Evolutionary conservation across 169 alveolate species (phyloP).

Genomic region (Cryptosporidium tyzzeri): DNA sequence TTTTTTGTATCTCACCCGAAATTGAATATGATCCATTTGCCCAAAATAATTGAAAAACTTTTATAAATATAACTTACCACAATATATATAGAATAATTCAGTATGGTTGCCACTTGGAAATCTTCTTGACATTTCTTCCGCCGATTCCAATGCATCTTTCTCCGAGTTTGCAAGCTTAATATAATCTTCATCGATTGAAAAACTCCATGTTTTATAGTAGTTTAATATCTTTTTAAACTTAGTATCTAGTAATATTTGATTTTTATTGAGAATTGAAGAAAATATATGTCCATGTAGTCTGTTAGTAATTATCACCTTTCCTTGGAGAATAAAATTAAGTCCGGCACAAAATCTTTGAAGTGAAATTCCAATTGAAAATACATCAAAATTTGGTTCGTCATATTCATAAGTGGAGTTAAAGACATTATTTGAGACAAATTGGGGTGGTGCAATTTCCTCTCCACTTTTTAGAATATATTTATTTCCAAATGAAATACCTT

Average conservation of each 20-base stretch:
- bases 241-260: conserved; percentile 64
- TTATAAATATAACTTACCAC: conserved; percentile 6
- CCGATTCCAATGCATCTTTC: conserved; percentile 38
- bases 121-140: not conserved
- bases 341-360: conserved; percentile 71
- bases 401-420: not conserved
- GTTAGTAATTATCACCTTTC: conserved; percentile 56
- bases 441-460: not conserved
- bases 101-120: not conserved
- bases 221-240: conserved; percentile 51
- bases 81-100: conserved; percentile 12
- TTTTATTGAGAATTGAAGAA: conserved; percentile 48
- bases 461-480: not conserved
- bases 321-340: conserved; percentile 56
- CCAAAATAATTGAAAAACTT: not conserved
- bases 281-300: conserved; percentile 76
- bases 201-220: conserved; percentile 68
- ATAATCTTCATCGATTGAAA: conserved; percentile 22
- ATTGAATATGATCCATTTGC: not conserved
- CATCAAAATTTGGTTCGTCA: conserved; percentile 15
- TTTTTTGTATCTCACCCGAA: not conserved
- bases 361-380: conserved; percentile 45
- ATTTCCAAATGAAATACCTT: conserved; percentile 24
- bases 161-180: conserved; percentile 39
- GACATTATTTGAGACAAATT: not conserved